These are phyloP conservation scores for Chytriomyces sp. DNA, from an alignment of 192 early-diverging fungal species.

Conservation along the genomic window DNA sequence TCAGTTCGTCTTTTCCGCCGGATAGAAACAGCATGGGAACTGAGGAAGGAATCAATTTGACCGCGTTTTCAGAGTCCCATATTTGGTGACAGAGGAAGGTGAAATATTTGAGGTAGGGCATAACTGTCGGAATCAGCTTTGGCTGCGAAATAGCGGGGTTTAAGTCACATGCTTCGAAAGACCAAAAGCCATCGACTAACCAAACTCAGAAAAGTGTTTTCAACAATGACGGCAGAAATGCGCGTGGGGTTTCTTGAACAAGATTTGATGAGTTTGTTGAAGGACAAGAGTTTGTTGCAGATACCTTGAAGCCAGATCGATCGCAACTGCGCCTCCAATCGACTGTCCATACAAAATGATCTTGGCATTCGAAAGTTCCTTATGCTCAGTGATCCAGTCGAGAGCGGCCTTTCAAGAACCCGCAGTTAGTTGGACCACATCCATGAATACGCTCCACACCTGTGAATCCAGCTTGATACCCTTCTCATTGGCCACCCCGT, in stretches of 20 bases:
- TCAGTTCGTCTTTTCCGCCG: conserved; percentile 82
- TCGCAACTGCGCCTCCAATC: conserved; percentile 95
- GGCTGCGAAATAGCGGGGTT: conserved; percentile 51
- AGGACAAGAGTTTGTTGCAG: background rate
- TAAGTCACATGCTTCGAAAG: background rate
- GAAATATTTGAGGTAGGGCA: conserved; percentile 75
- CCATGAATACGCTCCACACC: conserved; percentile 32
- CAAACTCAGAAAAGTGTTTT: conserved; percentile 93
- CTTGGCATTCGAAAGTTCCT: conserved; percentile 72
- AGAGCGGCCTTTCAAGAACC: conserved; percentile 67
- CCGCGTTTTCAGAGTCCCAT: conserved; percentile 81
- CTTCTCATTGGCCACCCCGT: conserved; percentile 84
- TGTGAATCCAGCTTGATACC: conserved; percentile 89
- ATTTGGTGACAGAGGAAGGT: conserved; percentile 86
- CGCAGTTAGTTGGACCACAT: background rate
- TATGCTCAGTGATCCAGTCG: conserved; percentile 81
- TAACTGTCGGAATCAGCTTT: conserved; percentile 82
- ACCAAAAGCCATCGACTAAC: conserved; percentile 47
- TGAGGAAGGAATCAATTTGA: conserved; percentile 58
- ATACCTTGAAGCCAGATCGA: conserved; percentile 72
- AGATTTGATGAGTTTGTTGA: background rate
- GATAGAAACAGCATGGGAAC: conserved; percentile 84
- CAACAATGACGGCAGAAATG: conserved; percentile 84
- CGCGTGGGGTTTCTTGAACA: conserved; percentile 64
- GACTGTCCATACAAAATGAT: conserved; percentile 91